Conservation (phyloP, 257 asterid genomes). For the Fraxinus americana region DNA sequence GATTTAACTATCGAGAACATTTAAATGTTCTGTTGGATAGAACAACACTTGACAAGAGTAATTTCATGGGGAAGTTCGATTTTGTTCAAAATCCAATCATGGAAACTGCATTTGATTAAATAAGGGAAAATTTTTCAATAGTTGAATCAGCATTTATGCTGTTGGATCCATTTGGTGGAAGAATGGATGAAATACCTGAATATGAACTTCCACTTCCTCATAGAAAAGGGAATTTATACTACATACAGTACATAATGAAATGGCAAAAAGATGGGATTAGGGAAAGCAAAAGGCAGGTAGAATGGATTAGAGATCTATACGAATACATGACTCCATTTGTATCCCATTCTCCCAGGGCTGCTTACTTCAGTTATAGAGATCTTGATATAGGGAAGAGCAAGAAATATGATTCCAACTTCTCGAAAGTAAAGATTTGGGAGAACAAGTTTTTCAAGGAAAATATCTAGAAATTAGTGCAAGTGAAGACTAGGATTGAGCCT, state of each 20-base stretch:
- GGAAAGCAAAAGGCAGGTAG: conserved; percentile 29
- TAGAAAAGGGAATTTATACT: conserved; percentile 46
- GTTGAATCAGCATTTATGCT: conserved; percentile 36
- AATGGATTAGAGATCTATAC: conserved; percentile 39
- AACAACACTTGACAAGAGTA: conserved; percentile 24
- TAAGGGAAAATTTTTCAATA: conserved; percentile 29
- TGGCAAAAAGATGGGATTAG: conserved; percentile 36
- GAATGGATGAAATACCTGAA: conserved; percentile 39
- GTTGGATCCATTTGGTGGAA: conserved; percentile 64
- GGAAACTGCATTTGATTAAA: conserved; percentile 7
- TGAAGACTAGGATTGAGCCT: conserved; percentile 53
- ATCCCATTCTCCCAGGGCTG: conserved; percentile 25
- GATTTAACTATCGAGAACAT: conserved; percentile 2
- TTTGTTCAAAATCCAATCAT: conserved; percentile 41
- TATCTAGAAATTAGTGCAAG: conserved; percentile 41
- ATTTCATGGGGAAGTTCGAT: conserved; percentile 58
- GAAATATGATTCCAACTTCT: conserved; percentile 16
- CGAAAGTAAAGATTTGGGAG: conserved; percentile 43
- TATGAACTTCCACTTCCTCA: conserved; percentile 55
- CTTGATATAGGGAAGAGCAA: conserved; percentile 32
- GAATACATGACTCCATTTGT: conserved; percentile 31
- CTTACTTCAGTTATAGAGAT: conserved; percentile 32
- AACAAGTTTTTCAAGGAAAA: conserved; percentile 48
- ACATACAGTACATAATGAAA: conserved; percentile 52
- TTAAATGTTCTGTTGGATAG: conserved; percentile 30